These are phyloP conservation scores for Xylariaceae sp. DNA, from an alignment of 2,329 filamentous ascomycete species.

Conservation along the genomic window DNA sequence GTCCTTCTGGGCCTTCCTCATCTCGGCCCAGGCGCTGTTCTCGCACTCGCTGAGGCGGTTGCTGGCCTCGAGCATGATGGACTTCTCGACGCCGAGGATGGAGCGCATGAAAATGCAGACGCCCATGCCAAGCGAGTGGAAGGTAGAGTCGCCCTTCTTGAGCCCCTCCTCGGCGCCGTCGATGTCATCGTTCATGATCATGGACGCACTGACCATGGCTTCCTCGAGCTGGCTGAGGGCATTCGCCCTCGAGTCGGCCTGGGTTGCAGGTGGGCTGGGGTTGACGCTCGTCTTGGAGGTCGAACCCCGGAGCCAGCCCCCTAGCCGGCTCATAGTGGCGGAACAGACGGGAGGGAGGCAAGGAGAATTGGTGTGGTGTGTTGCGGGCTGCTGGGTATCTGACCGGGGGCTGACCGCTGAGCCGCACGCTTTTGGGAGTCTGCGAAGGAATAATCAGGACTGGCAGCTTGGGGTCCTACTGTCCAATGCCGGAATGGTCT, in stretches of 20 bases:
- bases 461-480: too few species aligned
- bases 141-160: constrained; percentile 68
- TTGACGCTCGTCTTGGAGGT: constrained; percentile 28
- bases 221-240: constrained; percentile 50
- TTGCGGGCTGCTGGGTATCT: too few species aligned
- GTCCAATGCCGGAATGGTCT: too few species aligned
- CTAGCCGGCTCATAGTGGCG: constrained; percentile 37
- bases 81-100: constrained; percentile 84
- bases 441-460: too few species aligned
- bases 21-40: constrained; percentile 65
- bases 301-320: constrained; percentile 43
- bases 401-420: too few species aligned
- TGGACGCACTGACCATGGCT: constrained; percentile 56
- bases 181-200: constrained; percentile 87
- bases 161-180: constrained; percentile 71
- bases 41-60: constrained; percentile 68
- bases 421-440: too few species aligned
- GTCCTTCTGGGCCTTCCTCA: constrained; percentile 65
- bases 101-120: constrained; percentile 80
- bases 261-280: constrained; percentile 25
- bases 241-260: constrained; percentile 27
- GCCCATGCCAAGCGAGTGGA: constrained; percentile 76
- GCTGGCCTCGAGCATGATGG: constrained; percentile 78
- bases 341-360: too few species aligned
- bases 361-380: too few species aligned